Base-by-base conservation (phyloP, 345 rosid species). In the Chamaenerion angustifolium region DNA sequence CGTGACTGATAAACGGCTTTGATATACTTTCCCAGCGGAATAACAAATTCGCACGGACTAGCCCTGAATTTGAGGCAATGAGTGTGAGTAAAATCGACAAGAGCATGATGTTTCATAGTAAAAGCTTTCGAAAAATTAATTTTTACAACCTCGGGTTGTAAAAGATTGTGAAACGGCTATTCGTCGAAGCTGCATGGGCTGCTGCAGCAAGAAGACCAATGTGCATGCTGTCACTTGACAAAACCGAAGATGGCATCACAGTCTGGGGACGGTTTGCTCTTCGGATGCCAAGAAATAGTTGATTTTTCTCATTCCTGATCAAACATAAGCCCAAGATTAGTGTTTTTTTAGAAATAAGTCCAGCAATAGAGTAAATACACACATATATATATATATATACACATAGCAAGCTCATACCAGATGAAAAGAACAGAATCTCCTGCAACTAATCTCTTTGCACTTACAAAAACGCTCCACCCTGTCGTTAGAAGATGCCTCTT, bases 31-130 rank as follows among this genome's bases (percentile, higher is more conserved):
- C 74, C 75, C 54, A 78, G 51, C n/a, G 80, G 76, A 35, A 78
- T 71, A 49, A 78, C 78, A 71, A 78, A 78, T 49, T 71, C 80
- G 17, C 73, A 69, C 42, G 83, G 80, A 65, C 83, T 78, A 16
- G 80, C 80, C 77, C 83, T 78, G 76, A 54, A 67, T 52, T 21
- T 57, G 62, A 56, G 58, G 63, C 47, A 18, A 52, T 44, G 4
- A 52, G 45, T 15, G 23, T 37, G 23, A 40, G 37, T 31, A 31
- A 31, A 31, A 31, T 31, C 3, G 37, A 31, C 37, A 31, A 31
- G 37, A 31, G 37, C 37, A 8, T 1, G 3, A 5, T 7, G 1
- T 31, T 31, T 31, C 37, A 31, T 14, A 54, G 19, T 37, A 27
- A 31, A 31, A 31, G 10, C 37, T 31, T 31, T 31, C 5, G 37